Evolutionary conservation across 1,284 basidiomycete species (phyloP).

Genomic region (Ceratobasidium sp.): DNA sequence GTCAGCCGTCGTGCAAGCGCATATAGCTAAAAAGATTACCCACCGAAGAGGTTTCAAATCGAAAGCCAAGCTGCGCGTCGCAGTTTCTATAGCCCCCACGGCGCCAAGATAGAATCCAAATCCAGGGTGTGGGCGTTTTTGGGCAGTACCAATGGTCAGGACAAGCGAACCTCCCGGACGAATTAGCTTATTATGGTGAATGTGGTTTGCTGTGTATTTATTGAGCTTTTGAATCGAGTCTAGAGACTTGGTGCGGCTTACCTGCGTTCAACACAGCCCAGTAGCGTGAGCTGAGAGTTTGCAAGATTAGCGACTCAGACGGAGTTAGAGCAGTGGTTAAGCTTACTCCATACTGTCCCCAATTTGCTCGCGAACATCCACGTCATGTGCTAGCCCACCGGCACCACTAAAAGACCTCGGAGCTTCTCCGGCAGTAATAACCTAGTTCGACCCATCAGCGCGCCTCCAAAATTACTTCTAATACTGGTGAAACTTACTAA

Average conservation of each 20-base stretch:
- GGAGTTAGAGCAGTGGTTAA: neutral
- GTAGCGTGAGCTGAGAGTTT: neutral
- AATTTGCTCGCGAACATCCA: neutral
- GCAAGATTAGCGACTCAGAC: neutral
- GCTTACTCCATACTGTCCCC: neutral
- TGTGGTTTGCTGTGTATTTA: no score
- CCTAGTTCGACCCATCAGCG: neutral
- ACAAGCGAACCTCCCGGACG: neutral
- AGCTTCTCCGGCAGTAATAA: neutral
- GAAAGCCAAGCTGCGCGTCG: neutral
- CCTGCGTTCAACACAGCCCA: constrained; percentile 2
- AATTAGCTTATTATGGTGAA: constrained; percentile 7
- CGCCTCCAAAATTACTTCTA: no score
- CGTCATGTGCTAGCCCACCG: neutral
- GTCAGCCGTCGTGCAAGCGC: neutral
- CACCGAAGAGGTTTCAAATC: constrained; percentile 15
- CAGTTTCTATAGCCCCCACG: neutral
- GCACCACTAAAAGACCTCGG: neutral
- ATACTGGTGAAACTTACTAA: neutral
- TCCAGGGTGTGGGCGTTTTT: neutral
- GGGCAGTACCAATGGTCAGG: neutral
- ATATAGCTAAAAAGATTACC: no score
- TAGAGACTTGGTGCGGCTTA: neutral
- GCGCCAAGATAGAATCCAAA: neutral
- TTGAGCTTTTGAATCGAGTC: no score